Base-by-base conservation (phyloP, 495 filamentous ascomycete species). In the Penicillium fimorum region DNA sequence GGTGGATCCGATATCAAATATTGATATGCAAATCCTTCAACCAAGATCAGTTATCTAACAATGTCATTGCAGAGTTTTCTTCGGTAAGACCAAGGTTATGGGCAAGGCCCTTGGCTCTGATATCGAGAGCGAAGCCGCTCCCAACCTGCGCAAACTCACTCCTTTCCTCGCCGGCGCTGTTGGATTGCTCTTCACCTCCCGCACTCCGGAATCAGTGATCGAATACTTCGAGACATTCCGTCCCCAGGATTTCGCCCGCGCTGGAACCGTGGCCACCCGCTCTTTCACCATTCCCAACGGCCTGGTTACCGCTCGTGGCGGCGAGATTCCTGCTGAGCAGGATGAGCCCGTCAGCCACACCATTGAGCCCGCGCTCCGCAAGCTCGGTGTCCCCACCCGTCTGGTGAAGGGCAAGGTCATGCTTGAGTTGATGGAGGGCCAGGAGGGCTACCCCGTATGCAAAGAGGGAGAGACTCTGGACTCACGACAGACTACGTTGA, bases 11-110 rank as follows among this genome's bases (percentile, higher is more conserved):
- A 38, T 57, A 50, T 37, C 46, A 20, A 57, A 57, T 44, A 40
- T 49, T 45, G 38, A 57, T 20, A 35, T 22, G 30, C 52, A 43
- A 40, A 32, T 47, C 41, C 40, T 50, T 43, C 20, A 6, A 50
- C 32, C 15, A 44, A 59, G 44, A 44, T 12, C 22, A 33, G 15
- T 45, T 20, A 5, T 43, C 35, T 47, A 27, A 50, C 32, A 10
- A 46, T 18, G 20, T 35, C n/a, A 18, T 50, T 50, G 29, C 54
- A 92, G 93, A 57, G 70, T 98, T 69, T 97, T 97, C 84, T 97
- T 97, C 73, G 94, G 94, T 71, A 97, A 97, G 73, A 97, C 93
- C 45, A 97, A 97, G 77, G 92, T 97, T 66, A 97, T 96, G 88
- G 87, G 90, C 55, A 87, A 90, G 75, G 91, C 94, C 49, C 87